These are phyloP conservation scores for Tolypocladium album DNA, from an alignment of 2,329 filamentous ascomycete genomes.

Conservation along the genomic window DNA sequence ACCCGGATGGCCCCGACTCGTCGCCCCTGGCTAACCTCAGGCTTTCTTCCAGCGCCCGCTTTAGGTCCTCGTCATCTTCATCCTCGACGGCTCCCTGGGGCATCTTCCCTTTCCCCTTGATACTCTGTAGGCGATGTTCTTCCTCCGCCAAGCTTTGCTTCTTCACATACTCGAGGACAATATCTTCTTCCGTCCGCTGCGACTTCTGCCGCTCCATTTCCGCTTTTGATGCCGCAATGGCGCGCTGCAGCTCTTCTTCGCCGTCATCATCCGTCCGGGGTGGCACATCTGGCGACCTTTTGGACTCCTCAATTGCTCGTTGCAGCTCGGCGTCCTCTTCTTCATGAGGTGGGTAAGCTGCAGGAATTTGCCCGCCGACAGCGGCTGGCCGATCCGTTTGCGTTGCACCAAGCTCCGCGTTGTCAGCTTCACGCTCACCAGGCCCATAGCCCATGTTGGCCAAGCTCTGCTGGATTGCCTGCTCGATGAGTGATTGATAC, in stretches of 20 bases:
- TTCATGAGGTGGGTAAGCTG: not conserved
- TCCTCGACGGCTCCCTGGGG: conserved; percentile 14
- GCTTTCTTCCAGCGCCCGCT: conserved; percentile 43
- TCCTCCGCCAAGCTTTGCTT: conserved; percentile 66
- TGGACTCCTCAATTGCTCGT: conserved; percentile 30
- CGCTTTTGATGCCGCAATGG: conserved; percentile 32
- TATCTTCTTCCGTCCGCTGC: conserved; percentile 54
- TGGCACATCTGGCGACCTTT: conserved; percentile 10
- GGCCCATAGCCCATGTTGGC: conserved; percentile 5
- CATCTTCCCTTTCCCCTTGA: conserved; percentile 23
- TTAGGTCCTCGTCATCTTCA: conserved; percentile 45
- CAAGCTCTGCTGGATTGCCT: conserved; percentile 44
- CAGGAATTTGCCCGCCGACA: not conserved
- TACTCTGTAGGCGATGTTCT: conserved; percentile 28
- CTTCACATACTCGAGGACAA: conserved; percentile 66
- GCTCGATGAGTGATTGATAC: conserved; percentile 44
- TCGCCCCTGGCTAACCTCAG: conserved; percentile 27
- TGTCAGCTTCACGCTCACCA: conserved; percentile 8
- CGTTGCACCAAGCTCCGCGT: conserved; percentile 7
- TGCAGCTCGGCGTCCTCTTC: conserved; percentile 26
- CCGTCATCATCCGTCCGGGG: conserved; percentile 21
- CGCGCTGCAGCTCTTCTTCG: conserved; percentile 34
- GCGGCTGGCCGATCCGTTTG: not conserved
- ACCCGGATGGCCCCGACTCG: conserved; percentile 13
- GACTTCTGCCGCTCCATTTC: conserved; percentile 29